These are phyloP conservation scores for Uronychia setigera DNA, from an alignment of 73 alveolate species.

Conservation along the genomic window DNA sequence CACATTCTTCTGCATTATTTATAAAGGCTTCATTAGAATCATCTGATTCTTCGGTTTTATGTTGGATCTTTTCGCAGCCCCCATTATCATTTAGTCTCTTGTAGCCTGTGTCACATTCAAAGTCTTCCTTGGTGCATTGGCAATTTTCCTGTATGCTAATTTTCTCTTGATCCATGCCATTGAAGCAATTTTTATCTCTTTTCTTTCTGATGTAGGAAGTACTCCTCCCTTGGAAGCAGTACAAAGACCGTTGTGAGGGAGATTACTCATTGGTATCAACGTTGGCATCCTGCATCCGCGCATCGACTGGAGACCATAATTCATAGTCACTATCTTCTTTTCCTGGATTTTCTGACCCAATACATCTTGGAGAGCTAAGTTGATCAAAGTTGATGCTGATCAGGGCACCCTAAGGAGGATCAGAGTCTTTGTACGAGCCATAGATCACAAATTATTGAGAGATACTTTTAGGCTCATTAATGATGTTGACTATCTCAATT, in stretches of 20 bases:
- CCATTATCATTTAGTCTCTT: conserved; percentile 64
- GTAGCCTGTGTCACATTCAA: conserved; percentile 91
- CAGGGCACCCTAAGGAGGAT: conserved; percentile 63
- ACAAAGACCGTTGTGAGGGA: no score
- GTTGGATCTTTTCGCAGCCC: conserved; percentile 23
- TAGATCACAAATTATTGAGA: conserved; percentile 80
- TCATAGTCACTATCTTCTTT: conserved; percentile 86
- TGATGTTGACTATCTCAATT: conserved; percentile 80
- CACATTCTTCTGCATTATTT: conserved; percentile 22
- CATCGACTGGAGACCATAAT: conserved; percentile 92
- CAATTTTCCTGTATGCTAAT: conserved; percentile 67
- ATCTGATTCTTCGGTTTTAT: no score
- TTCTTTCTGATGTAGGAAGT: conserved; percentile 88
- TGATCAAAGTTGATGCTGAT: conserved; percentile 75
- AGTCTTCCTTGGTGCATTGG: conserved; percentile 90
- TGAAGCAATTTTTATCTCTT: conserved; percentile 83
- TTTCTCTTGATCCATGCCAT: conserved; percentile 85
- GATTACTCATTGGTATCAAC: conserved; percentile 58
- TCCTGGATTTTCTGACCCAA: conserved; percentile 86
- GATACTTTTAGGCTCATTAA: conserved; percentile 84
- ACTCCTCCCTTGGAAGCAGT: conserved; percentile 87
- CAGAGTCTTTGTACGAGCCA: conserved; percentile 61
- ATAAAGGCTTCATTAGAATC: no score
- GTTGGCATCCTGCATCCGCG: no score
- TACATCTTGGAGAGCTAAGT: conserved; percentile 82